A percentile compares a stretch with the other conserved stretches of the same genome.
Evolutionary conservation across 2,329 filamentous ascomycete species (phyloP).

Genomic region (Dactylellina drechsleri): DNA sequence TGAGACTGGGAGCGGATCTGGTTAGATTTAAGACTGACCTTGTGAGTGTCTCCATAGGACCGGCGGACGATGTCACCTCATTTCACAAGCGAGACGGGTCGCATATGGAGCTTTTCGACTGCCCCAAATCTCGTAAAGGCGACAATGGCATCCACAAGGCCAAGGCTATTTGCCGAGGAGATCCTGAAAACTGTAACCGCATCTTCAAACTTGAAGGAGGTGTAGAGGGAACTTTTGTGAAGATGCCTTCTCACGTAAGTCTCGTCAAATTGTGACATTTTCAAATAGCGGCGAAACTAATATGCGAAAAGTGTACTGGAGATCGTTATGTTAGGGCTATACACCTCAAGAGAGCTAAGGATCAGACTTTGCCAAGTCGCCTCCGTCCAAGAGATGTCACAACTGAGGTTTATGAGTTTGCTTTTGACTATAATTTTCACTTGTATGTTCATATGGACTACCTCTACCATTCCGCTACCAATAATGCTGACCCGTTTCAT

Average conservation of each 20-base stretch:
- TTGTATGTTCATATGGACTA: slow-evolving; percentile 25
- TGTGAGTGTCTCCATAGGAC: slow-evolving; percentile 48
- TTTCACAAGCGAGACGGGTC: slow-evolving; percentile 64
- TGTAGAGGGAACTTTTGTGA: slow-evolving; percentile 42
- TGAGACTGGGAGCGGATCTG: slow-evolving; percentile 8
- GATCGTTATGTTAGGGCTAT: slow-evolving; percentile 39
- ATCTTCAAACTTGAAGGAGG: slow-evolving; percentile 42
- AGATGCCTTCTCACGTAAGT: slow-evolving; percentile 43
- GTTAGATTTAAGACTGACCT: slow-evolving; percentile 30
- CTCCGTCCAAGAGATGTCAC: slow-evolving; percentile 36
- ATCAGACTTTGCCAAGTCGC: slow-evolving; percentile 32
- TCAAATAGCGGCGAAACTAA: slow-evolving; percentile 13
- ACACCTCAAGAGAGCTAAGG: slow-evolving; percentile 36
- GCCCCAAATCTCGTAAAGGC: slow-evolving; percentile 55
- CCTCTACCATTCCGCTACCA: background rate
- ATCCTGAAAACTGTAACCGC: slow-evolving; percentile 41
- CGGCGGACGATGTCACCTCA: slow-evolving; percentile 60
- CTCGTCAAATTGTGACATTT: slow-evolving; percentile 10
- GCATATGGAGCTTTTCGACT: slow-evolving; percentile 64
- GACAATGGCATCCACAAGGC: slow-evolving; percentile 41
- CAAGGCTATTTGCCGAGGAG: slow-evolving; percentile 42
- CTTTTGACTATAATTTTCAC: slow-evolving; percentile 41
- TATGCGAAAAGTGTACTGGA: slow-evolving; percentile 30
- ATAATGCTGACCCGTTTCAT: slow-evolving; percentile 13
- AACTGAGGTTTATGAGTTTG: slow-evolving; percentile 39